Evolutionary conservation across 805 yeast genomes (phyloP).

Genomic region (Pichia paraexigua): DNA sequence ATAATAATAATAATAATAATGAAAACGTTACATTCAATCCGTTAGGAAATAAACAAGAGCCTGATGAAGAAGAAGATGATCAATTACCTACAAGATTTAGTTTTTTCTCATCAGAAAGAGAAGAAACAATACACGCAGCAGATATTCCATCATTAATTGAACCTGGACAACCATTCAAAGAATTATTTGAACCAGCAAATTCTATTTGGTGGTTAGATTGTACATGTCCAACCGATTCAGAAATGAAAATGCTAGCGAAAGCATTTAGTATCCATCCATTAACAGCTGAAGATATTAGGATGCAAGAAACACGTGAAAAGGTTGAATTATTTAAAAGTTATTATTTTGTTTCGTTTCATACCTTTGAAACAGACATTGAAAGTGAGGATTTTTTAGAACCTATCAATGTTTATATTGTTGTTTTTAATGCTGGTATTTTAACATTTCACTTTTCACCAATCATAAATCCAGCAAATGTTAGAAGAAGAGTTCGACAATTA

Average conservation of each 20-base stretch:
- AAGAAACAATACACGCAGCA: slow-evolving; percentile 84
- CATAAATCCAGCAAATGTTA: slow-evolving; percentile 63
- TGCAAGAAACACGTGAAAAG: slow-evolving; percentile 96
- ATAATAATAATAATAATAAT: not conserved
- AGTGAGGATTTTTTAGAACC: slow-evolving; percentile 81
- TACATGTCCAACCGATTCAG: slow-evolving; percentile 86
- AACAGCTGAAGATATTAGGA: slow-evolving; percentile 94
- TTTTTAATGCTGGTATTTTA: slow-evolving; percentile 57
- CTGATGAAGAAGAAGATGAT: slow-evolving; percentile 6
- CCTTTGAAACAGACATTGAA: slow-evolving; percentile 81
- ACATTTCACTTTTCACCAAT: slow-evolving; percentile 67
- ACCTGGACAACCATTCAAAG: slow-evolving; percentile 57
- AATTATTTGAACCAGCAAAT: slow-evolving; percentile 62
- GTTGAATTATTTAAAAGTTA: slow-evolving; percentile 86
- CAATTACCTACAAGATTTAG: slow-evolving; percentile 66
- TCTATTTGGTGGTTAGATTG: slow-evolving; percentile 97
- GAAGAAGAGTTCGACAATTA: slow-evolving; percentile 74
- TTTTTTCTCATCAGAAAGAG: slow-evolving; percentile 72
- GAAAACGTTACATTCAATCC: slow-evolving; percentile 13
- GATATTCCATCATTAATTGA: slow-evolving; percentile 70
- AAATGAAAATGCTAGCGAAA: slow-evolving; percentile 85
- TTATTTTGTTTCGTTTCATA: slow-evolving; percentile 94
- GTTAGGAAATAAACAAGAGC: slow-evolving; percentile 10
- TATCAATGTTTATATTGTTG: slow-evolving; percentile 66
- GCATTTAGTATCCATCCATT: slow-evolving; percentile 97